phyloP scores from a whole-genome alignment of 306 rosid genomes.

The Benincasa hispida region DNA sequence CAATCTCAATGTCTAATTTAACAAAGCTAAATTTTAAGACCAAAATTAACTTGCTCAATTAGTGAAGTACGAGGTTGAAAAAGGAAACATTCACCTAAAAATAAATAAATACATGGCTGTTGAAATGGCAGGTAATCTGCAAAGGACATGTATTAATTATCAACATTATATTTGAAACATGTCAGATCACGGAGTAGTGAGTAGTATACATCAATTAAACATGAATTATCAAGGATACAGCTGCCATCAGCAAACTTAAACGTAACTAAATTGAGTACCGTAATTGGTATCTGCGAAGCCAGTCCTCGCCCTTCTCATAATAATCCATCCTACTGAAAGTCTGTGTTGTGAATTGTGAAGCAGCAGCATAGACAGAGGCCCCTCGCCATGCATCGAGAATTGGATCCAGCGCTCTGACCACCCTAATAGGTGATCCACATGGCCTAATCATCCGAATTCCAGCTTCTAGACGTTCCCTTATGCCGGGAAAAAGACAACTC shows the following conservation, averaged over 20 bases:
- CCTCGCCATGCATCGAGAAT: conserved; percentile 95
- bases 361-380: conserved; percentile 68
- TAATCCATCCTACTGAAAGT: conserved; percentile 72
- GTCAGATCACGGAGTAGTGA: neutral
- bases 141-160: neutral
- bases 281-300: conserved; percentile 67
- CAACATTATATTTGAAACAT: neutral
- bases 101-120: neutral
- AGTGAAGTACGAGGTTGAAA: neutral
- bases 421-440: conserved; percentile 55
- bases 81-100: neutral
- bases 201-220: neutral
- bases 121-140: neutral
- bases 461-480: conserved; percentile 65
- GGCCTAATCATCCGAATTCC: conserved; percentile 83
- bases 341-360: conserved; percentile 50
- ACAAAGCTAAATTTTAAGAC: neutral
- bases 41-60: neutral
- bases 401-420: conserved; percentile 76
- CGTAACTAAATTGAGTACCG: conserved; percentile 31
- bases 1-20: neutral
- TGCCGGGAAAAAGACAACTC: conserved; percentile 69
- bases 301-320: conserved; percentile 79
- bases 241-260: neutral
- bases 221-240: neutral